Percentiles rank a stretch among this genome's conserved stretches.
Evolutionary conservation across 2,329 filamentous ascomycete species (phyloP).

Genomic region (Nothopassalora personata): DNA sequence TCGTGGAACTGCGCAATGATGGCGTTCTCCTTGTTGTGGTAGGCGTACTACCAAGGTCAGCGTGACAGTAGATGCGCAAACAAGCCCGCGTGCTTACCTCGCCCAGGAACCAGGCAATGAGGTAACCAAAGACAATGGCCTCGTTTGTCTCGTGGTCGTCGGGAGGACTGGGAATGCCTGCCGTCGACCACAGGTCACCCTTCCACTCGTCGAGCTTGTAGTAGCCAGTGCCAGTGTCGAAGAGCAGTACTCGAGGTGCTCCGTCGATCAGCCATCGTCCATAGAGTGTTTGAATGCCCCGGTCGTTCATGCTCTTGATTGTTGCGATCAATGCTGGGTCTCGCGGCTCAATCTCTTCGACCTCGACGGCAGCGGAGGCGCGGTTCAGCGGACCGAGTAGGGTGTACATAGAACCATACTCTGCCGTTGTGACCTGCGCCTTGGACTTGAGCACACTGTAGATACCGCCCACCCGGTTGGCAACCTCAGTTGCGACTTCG

Average conservation of each 20-base stretch:
- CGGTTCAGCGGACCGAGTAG: constrained; percentile 92
- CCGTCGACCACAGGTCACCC: constrained; percentile 84
- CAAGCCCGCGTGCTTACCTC: constrained; percentile 58
- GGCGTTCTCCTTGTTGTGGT: constrained; percentile 83
- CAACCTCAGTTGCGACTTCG: constrained; percentile 93
- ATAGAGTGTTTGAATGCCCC: constrained; percentile 84
- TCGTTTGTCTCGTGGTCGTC: constrained; percentile 95
- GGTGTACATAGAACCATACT: constrained; percentile 97
- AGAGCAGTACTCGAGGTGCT: constrained; percentile 84
- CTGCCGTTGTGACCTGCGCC: constrained; percentile 91
- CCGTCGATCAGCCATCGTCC: constrained; percentile 97
- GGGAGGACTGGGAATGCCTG: constrained; percentile 88
- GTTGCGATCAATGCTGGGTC: constrained; percentile 73
- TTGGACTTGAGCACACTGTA: constrained; percentile 99
- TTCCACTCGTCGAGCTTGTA: constrained; percentile 94
- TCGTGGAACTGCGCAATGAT: constrained; percentile 99
- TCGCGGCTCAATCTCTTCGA: constrained; percentile 83
- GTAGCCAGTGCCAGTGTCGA: constrained; percentile 93
- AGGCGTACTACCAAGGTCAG: constrained; percentile 64
- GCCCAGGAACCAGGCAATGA: constrained; percentile 96
- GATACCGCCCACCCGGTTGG: constrained; percentile 96
- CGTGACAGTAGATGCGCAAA: not conserved
- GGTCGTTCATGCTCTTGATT: constrained; percentile 86
- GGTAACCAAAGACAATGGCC: constrained; percentile 92
- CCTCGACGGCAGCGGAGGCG: constrained; percentile 91